Evolutionary conservation across 2,329 filamentous ascomycete species (phyloP).

Genomic region (Paecilomyces formosus): DNA sequence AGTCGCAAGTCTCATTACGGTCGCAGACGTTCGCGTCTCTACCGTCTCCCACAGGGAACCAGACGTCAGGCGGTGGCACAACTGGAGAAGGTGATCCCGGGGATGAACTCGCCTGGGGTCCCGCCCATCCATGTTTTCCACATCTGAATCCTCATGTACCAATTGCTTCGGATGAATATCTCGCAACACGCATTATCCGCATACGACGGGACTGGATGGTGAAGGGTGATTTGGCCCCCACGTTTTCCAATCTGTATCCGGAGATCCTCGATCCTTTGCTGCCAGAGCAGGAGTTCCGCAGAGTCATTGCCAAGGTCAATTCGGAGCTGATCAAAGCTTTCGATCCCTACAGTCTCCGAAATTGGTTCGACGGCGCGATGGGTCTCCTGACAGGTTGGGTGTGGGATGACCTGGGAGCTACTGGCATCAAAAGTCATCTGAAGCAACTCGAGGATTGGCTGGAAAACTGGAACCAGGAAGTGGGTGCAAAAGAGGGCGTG

Average conservation of each 20-base stretch:
- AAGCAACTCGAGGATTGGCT: conserved; percentile 70
- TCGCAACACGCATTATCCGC: conserved; percentile 79
- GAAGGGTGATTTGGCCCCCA: conserved; percentile 80
- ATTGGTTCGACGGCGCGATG: conserved; percentile 70
- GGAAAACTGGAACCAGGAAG: conserved; percentile 73
- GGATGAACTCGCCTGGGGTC: conserved; percentile 78
- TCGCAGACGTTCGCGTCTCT: conserved; percentile 32
- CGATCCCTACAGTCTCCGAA: conserved; percentile 67
- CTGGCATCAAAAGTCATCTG: conserved; percentile 65
- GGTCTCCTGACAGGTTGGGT: conserved; percentile 85
- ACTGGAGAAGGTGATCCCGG: conserved; percentile 50
- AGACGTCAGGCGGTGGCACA: conserved; percentile 19
- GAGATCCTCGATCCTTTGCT: conserved; percentile 88
- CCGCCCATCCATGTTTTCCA: conserved; percentile 87
- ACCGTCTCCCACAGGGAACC: conserved; percentile 28
- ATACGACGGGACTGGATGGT: conserved; percentile 88
- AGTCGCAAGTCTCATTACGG: conserved; percentile 33
- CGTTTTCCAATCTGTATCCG: conserved; percentile 91
- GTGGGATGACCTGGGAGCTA: conserved; percentile 83
- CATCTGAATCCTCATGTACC: conserved; percentile 90
- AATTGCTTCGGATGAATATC: conserved; percentile 63
- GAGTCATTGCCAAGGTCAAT: conserved; percentile 76
- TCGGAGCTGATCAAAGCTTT: conserved; percentile 68
- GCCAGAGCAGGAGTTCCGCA: conserved; percentile 77
- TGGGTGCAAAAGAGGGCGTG: conserved; percentile 54